A percentile compares a stretch with the other conserved stretches of the same genome.
Conservation (phyloP, 2,329 filamentous ascomycete genomes). For the Verticillium nubilum region DNA sequence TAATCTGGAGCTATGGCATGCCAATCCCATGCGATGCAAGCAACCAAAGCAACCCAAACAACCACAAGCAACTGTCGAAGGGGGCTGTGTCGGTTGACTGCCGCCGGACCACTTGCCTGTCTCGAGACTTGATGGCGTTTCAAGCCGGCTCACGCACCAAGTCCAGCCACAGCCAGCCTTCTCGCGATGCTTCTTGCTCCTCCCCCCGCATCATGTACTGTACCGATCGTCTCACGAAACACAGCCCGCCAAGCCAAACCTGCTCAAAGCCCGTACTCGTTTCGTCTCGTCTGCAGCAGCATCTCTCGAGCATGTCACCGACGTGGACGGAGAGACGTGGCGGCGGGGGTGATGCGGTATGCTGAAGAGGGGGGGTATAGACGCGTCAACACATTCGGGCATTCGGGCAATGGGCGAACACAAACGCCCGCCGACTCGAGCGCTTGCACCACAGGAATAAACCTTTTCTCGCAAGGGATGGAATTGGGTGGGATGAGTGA, state of each 20-base stretch:
- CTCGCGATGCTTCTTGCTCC: too few species aligned
- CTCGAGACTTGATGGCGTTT: not conserved
- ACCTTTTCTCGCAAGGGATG: too few species aligned
- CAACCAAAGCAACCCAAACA: not conserved
- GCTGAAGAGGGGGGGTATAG: not conserved
- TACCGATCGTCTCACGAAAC: not conserved
- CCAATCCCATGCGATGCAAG: not conserved
- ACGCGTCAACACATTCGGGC: not conserved
- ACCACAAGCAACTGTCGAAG: not conserved
- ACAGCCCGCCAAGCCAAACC: not conserved
- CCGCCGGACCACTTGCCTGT: not conserved
- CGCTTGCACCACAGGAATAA: too few species aligned
- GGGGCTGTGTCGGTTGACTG: not conserved
- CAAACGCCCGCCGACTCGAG: not conserved
- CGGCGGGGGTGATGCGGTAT: not conserved
- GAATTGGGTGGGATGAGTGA: too few species aligned
- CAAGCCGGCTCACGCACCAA: not conserved
- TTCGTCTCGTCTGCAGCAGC: not conserved
- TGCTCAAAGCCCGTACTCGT: not conserved
- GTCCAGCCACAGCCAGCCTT: not conserved
- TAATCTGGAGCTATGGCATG: not conserved
- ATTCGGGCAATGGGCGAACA: not conserved
- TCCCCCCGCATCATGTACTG: not conserved
- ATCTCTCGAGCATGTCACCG: not conserved
- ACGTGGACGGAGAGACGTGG: too few species aligned